Evolutionary conservation across 2,329 filamentous ascomycete genomes (phyloP), one percentile per base, ranked within the genome.

Genomic region (Mariannaea elegans): DNA sequence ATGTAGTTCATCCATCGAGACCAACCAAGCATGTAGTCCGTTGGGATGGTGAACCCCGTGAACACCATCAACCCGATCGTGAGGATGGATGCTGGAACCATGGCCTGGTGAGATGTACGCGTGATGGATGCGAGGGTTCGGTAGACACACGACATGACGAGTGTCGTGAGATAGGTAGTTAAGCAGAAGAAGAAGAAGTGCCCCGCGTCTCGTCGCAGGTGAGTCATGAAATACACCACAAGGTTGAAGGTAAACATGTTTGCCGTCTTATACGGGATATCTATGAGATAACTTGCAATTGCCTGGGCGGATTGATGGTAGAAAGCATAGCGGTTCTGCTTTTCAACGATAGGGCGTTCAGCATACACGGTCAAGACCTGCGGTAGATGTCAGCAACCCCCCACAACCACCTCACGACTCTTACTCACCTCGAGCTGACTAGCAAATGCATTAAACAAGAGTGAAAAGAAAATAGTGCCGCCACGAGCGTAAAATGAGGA

Each of bases 201-300:
- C 7, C 83, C 85, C 0, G 86, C 75, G 53, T 83, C 81, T 47
- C 85, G 80, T 49, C 85, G 81, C 2, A 90, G 78, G 59, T 88
- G 83, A 0, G 85, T 83, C 84, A 91, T 85, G 71, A 90, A 90
- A 74, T 91, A 91, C 0, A 90, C 74, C 0, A 84, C 3, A 0
- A 67, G 0, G 14, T 72, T 72, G 50, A 72, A 72, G 7, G 67
- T 29, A 31, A 71, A 55, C 68, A 68, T 71, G 54, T 71, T 71
- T 24, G 47, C n/a, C 0, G 61, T 71, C 18, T 72, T 72, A 23
- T 67, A 71, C 1, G 69, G 69, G 1, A 72, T 36, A 2, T 72
- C 69, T 2, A 67, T 59, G 16, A 70, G n/a, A 32, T 68, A 71
- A 18, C 69, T 68, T 1, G 69, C 61, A 9, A 72, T 69, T 0